Base-by-base conservation (phyloP, 176 grass and related monocot genomes). In the Luzula sylvatica region DNA sequence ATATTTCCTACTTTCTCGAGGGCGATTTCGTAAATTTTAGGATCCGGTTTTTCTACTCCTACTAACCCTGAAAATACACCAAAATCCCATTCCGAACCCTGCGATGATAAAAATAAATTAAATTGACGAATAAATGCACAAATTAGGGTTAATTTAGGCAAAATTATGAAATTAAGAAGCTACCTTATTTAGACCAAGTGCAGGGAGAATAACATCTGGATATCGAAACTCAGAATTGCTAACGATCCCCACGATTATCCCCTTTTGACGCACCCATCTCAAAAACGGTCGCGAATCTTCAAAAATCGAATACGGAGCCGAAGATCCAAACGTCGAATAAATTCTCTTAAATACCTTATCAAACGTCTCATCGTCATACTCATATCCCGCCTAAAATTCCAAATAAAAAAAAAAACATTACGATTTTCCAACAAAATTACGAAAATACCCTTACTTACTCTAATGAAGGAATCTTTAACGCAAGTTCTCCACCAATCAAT, bases 151-250 rank as follows among this genome's bases (percentile, higher is more conserved):
- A 14, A 26, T 53, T 8, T 20, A 53, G 9, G 30, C 30, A 35
- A 35, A 35, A 35, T 7, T 35, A 9, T 35, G 0, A 2, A 35
- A 35, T 9, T 9, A 57, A 16, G 15, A 42, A 50, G 2, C 20
- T 50, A 71, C 75, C 75, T 61, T 28, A 51, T 90, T 72, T 18
- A 98, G 41, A 11, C 86, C 92, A 42, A 90, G 72, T 13, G 85
- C 77, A 49, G 92, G 92, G 55, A 90, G 72, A 20, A 98, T 83
- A 23, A 87, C 85, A 44, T 98, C 92, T 58, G 86, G 77, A 62
- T 98, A 90, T 3, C 92, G 85, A 25, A 90, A 98, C 55, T 90
- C 92, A 30, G 92, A 84, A 58, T 98, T 80, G 81, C 85, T 98
- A 42, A 98, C 78, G 5, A 98, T 62, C 1, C 92, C 92, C 23